Conservation (phyloP, 257 asterid genomes). For the Marsdenia floribunda region DNA sequence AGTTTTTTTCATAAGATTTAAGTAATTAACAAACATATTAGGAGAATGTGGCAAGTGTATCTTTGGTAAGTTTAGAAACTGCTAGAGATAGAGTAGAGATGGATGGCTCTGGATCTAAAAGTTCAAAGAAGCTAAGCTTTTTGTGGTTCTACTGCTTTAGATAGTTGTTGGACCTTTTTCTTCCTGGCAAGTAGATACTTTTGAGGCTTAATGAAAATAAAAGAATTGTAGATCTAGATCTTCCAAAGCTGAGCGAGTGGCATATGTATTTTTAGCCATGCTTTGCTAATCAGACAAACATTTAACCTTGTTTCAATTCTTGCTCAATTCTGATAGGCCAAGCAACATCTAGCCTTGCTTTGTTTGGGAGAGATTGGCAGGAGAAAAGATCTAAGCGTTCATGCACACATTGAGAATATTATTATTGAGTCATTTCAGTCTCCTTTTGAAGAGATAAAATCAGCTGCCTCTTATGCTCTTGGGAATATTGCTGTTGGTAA, state of each 20-base stretch:
- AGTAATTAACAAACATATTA: background rate
- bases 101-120: background rate
- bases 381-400: constrained; percentile 91
- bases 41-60: background rate
- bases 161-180: background rate
- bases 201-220: background rate
- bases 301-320: constrained; percentile 4
- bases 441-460: constrained; percentile 95
- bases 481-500: constrained; percentile 99
- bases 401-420: constrained; percentile 79
- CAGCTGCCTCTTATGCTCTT: constrained; percentile 99
- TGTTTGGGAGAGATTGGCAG: constrained; percentile 99
- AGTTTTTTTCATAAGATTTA: background rate
- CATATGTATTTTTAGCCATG: background rate
- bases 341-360: constrained; percentile 86
- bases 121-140: background rate
- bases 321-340: constrained; percentile 46
- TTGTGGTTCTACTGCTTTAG: background rate
- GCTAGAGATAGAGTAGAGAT: background rate
- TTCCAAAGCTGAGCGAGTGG: background rate
- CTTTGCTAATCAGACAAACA: background rate
- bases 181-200: background rate
- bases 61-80: background rate
- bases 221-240: background rate
- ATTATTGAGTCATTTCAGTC: constrained; percentile 95